These are phyloP conservation scores for Pleurotus djamor DNA, from an alignment of 768 basidiomycete species.

Conservation along the genomic window DNA sequence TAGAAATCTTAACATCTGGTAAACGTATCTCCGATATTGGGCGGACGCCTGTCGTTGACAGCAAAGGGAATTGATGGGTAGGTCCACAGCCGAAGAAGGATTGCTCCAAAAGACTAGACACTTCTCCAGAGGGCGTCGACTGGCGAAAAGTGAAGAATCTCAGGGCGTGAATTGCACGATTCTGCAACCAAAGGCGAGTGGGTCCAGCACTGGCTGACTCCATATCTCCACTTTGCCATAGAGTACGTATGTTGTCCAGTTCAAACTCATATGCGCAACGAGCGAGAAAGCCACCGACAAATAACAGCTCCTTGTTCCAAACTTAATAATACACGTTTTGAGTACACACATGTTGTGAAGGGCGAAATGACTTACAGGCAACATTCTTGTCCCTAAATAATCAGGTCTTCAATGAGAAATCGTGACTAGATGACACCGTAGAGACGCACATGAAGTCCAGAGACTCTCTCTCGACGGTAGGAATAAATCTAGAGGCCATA, in stretches of 20 bases:
- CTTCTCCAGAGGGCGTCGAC: constrained; percentile 84
- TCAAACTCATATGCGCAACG: constrained; percentile 87
- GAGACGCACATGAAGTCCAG: constrained; percentile 79
- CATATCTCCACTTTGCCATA: constrained; percentile 54
- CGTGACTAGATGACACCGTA: not conserved
- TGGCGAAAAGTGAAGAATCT: constrained; percentile 88
- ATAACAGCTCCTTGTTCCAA: constrained; percentile 91
- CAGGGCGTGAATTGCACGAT: constrained; percentile 73
- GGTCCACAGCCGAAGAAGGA: constrained; percentile 74
- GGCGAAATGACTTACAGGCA: constrained; percentile 44
- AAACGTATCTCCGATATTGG: constrained; percentile 67
- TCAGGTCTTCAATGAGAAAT: too few relatives aligned
- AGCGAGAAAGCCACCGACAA: constrained; percentile 78
- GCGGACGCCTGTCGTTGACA: constrained; percentile 74
- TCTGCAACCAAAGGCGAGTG: constrained; percentile 47
- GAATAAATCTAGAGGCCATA: constrained; percentile 83
- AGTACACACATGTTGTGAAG: not conserved
- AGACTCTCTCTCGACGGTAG: constrained; percentile 94
- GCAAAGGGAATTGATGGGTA: constrained; percentile 56
- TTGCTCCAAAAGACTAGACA: constrained; percentile 66
- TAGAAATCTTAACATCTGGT: constrained; percentile 66
- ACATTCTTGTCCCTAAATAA: constrained; percentile 73
- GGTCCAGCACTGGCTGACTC: constrained; percentile 33
- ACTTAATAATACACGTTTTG: constrained; percentile 31
- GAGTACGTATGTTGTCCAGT: constrained; percentile 52